These are phyloP conservation scores for Podila epigama DNA, from an alignment of 192 early-diverging fungal genomes.

Conservation along the genomic window DNA sequence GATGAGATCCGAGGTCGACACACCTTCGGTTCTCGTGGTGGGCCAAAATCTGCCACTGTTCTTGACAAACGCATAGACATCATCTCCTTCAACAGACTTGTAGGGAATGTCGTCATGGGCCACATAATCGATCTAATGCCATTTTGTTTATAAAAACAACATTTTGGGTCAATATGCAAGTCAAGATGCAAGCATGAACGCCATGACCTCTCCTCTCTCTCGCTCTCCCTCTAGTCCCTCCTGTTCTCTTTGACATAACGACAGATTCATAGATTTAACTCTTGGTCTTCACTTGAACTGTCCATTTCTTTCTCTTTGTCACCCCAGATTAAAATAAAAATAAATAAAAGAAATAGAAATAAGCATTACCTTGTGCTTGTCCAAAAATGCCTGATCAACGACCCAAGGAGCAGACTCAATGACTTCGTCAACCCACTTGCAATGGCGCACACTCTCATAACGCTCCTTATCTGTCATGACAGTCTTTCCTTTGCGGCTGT, in stretches of 20 bases:
- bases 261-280: no score
- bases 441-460: constrained; percentile 80
- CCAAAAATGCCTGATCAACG: constrained; percentile 77
- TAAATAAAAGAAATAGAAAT: no score
- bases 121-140: constrained; percentile 77
- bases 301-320: no score
- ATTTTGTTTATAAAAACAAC: neutral
- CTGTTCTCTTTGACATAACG: no score
- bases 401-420: constrained; percentile 80
- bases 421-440: constrained; percentile 87
- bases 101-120: constrained; percentile 86
- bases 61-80: constrained; percentile 86
- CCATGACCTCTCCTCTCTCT: neutral
- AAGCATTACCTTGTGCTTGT: constrained; percentile 64
- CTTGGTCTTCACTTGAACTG: no score
- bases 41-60: constrained; percentile 70
- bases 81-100: constrained; percentile 69
- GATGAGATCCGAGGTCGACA: constrained; percentile 84
- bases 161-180: neutral
- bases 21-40: constrained; percentile 81
- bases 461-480: constrained; percentile 82
- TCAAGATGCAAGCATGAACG: neutral
- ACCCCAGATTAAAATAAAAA: no score
- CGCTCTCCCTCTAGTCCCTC: neutral
- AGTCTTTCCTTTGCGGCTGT: constrained; percentile 80